Conservation (phyloP, 805 yeast genomes). For the Tetrapisispora fleetii region DNA sequence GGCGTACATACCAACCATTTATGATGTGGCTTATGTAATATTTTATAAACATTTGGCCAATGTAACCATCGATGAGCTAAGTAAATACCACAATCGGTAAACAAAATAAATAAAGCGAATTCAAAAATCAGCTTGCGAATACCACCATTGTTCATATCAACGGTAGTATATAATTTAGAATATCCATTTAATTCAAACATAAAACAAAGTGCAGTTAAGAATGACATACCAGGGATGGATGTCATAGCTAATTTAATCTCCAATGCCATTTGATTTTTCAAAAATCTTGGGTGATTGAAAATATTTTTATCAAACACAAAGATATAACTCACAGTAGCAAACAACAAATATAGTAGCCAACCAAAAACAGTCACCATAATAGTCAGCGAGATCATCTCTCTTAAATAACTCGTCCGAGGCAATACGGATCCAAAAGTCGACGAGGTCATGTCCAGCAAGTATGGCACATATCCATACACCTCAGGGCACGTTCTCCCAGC, state of each 20-base stretch:
- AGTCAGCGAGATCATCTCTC: slow-evolving; percentile 30
- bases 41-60: slow-evolving; percentile 81
- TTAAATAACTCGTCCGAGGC: slow-evolving; percentile 16
- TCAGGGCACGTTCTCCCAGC: slow-evolving; percentile 27
- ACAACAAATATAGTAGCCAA: slow-evolving; percentile 61
- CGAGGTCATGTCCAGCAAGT: slow-evolving; percentile 44
- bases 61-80: slow-evolving; percentile 87
- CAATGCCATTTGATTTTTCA: slow-evolving; percentile 81
- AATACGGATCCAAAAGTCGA: slow-evolving; percentile 56
- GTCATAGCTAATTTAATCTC: slow-evolving; percentile 71
- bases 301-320: slow-evolving; percentile 79
- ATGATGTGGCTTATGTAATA: slow-evolving; percentile 92
- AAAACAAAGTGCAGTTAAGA: slow-evolving; percentile 84
- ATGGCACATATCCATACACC: slow-evolving; percentile 53
- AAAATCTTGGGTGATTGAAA: slow-evolving; percentile 90
- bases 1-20: slow-evolving; percentile 99
- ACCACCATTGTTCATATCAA: slow-evolving; percentile 52
- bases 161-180: slow-evolving; percentile 64
- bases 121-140: slow-evolving; percentile 58
- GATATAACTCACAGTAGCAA: slow-evolving; percentile 64
- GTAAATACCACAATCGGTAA: slow-evolving; percentile 89
- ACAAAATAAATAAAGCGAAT: slow-evolving; percentile 70
- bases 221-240: slow-evolving; percentile 84
- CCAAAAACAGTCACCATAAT: slow-evolving; percentile 73
- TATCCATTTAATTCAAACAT: slow-evolving; percentile 72